phyloP scores from a whole-genome alignment of 1,284 basidiomycete genomes.

The Boletus albobrunnescens region DNA sequence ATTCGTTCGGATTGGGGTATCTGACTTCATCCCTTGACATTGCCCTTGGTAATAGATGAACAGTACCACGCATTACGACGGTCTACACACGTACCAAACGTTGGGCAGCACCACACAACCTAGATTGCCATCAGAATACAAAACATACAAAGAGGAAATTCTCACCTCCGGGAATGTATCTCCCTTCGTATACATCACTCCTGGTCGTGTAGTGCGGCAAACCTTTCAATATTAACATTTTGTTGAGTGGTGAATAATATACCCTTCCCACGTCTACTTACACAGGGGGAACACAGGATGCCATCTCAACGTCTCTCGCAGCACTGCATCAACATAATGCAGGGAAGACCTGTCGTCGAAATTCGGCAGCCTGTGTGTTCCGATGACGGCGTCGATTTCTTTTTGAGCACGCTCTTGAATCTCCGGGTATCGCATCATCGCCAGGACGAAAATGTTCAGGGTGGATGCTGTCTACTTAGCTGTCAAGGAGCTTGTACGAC shows the following conservation, averaged over 20 bases:
- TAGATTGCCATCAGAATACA: constrained; percentile 18
- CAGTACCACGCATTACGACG: neutral
- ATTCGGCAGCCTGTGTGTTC: constrained; percentile 35
- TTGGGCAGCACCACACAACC: constrained; percentile 32
- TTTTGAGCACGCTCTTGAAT: constrained; percentile 28
- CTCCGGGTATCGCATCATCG: constrained; percentile 39
- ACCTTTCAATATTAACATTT: constrained; percentile 19
- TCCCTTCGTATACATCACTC: constrained; percentile 27
- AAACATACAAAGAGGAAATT: neutral
- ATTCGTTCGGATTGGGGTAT: constrained; percentile 27
- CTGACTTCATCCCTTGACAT: constrained; percentile 29
- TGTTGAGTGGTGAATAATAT: neutral
- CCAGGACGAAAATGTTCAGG: constrained; percentile 34
- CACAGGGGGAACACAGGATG: constrained; percentile 34
- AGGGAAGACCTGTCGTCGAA: neutral
- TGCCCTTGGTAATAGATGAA: constrained; percentile 21
- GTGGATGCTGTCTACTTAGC: constrained; percentile 30
- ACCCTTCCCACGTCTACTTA: constrained; percentile 4
- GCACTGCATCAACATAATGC: constrained; percentile 22
- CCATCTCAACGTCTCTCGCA: constrained; percentile 36
- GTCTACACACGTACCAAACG: constrained; percentile 23
- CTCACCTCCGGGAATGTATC: constrained; percentile 27
- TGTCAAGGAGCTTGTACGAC: constrained; percentile 1
- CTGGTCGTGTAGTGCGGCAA: constrained; percentile 27
- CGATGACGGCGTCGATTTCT: constrained; percentile 32